Conservation (phyloP, 2,329 filamentous ascomycete genomes). For the Sarocladium oryzae region DNA sequence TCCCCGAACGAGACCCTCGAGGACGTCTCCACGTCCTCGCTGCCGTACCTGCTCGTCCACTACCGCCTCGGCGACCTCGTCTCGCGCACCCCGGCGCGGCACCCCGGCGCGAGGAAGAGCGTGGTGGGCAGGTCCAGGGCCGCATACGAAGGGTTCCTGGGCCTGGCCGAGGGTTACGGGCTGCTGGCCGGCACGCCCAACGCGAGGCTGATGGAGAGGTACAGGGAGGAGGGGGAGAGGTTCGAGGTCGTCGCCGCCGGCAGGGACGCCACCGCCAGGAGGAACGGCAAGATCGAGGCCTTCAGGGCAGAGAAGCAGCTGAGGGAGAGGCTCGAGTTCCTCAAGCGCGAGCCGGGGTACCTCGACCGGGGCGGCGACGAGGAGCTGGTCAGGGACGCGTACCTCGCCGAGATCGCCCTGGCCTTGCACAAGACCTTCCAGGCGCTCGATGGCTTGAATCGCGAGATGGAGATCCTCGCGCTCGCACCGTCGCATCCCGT, state of each 20-base stretch:
- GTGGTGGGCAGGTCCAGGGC: conserved; percentile 58
- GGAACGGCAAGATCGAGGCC: conserved; percentile 78
- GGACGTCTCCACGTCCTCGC: conserved; percentile 75
- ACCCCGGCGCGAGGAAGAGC: conserved; percentile 50
- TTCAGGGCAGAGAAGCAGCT: conserved; percentile 83
- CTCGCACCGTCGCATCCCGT: conserved; percentile 54
- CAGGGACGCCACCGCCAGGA: conserved; percentile 55
- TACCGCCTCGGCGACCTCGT: conserved; percentile 75
- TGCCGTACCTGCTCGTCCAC: conserved; percentile 77
- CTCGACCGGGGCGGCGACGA: conserved; percentile 69
- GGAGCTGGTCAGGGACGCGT: conserved; percentile 69
- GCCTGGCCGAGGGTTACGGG: conserved; percentile 70
- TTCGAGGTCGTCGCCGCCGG: conserved; percentile 65
- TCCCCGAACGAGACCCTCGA: conserved; percentile 85
- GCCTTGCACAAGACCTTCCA: conserved; percentile 77
- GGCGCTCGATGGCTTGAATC: conserved; percentile 76
- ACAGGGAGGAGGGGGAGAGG: conserved; percentile 61
- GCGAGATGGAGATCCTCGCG: conserved; percentile 77
- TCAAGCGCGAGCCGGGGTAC: conserved; percentile 40
- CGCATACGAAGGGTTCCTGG: conserved; percentile 73
- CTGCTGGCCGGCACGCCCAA: conserved; percentile 56
- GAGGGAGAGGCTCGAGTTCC: conserved; percentile 67
- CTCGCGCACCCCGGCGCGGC: conserved; percentile 54
- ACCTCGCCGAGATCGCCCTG: conserved; percentile 69
- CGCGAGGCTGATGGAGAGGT: conserved; percentile 63